Conservation (phyloP, 2,329 filamentous ascomycete genomes). For the Sclerotinia minor region DNA sequence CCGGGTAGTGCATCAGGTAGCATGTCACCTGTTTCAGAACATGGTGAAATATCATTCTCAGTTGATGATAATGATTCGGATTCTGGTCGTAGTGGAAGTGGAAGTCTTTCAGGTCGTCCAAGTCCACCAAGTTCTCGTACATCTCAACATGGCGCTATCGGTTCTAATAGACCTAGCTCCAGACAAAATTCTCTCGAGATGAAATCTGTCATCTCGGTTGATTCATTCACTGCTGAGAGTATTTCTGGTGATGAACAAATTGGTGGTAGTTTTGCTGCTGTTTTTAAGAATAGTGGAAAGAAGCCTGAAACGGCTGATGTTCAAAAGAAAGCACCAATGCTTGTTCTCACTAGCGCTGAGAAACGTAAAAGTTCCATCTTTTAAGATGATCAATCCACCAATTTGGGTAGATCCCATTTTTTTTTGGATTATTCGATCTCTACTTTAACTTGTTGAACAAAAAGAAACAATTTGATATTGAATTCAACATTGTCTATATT, state of each 20-base stretch:
- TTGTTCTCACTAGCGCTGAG: slow-evolving; percentile 84
- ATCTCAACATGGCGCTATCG: slow-evolving; percentile 80
- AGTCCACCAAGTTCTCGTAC: slow-evolving; percentile 75
- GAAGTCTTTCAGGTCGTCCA: slow-evolving; percentile 70
- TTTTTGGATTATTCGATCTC: slow-evolving; percentile 39
- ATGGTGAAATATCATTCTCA: slow-evolving; percentile 63
- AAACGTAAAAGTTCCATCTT: slow-evolving; percentile 78
- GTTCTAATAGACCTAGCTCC: slow-evolving; percentile 77
- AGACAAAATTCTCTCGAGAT: slow-evolving; percentile 60
- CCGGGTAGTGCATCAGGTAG: slow-evolving; percentile 75
- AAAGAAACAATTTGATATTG: slow-evolving; percentile 43
- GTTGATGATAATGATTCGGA: slow-evolving; percentile 73
- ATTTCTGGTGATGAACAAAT: slow-evolving; percentile 62
- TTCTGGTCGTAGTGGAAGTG: slow-evolving; percentile 68
- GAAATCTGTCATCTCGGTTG: slow-evolving; percentile 46
- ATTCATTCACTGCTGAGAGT: slow-evolving; percentile 61
- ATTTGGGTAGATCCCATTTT: slow-evolving; percentile 41
- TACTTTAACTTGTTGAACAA: slow-evolving; percentile 30
- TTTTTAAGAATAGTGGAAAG: slow-evolving; percentile 61
- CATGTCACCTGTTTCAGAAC: slow-evolving; percentile 88
- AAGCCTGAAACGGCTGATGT: slow-evolving; percentile 58
- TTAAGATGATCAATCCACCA: slow-evolving; percentile 43
- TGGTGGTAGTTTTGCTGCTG: slow-evolving; percentile 64
- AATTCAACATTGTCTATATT: slow-evolving; percentile 44
- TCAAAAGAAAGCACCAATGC: slow-evolving; percentile 80